Evolutionary conservation across 1,284 basidiomycete species (phyloP).

Genomic region (Ustilago nuda): DNA sequence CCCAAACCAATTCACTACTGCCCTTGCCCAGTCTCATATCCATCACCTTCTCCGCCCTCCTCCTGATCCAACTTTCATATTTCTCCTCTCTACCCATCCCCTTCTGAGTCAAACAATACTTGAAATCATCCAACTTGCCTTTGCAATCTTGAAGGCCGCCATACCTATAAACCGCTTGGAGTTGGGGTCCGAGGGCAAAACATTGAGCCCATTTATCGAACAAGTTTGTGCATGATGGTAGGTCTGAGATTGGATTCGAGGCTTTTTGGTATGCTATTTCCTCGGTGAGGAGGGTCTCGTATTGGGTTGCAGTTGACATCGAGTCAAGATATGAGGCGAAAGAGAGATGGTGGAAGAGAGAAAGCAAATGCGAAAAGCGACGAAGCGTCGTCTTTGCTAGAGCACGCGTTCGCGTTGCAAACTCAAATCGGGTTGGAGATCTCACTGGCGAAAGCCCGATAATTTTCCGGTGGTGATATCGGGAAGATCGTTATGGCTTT

Average conservation of each 20-base stretch:
- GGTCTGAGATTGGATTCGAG: slow-evolving; percentile 50
- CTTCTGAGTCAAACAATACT: slow-evolving; percentile 91
- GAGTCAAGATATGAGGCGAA: no score
- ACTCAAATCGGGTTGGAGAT: background rate
- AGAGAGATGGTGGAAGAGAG: background rate
- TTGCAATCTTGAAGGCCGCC: slow-evolving; percentile 83
- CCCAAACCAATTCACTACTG: slow-evolving; percentile 95
- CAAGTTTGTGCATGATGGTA: slow-evolving; percentile 60
- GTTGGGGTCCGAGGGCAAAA: slow-evolving; percentile 78
- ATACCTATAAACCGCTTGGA: slow-evolving; percentile 86
- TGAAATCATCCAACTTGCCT: slow-evolving; percentile 89
- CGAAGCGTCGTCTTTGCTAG: background rate
- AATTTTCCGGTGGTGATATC: background rate
- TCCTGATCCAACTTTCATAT: slow-evolving; percentile 83
- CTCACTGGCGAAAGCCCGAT: background rate
- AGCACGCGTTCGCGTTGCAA: slow-evolving; percentile 29
- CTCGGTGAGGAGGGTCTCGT: slow-evolving; percentile 40
- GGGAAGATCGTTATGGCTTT: background rate
- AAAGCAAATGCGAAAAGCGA: background rate
- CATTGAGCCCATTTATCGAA: slow-evolving; percentile 68
- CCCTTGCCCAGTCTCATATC: slow-evolving; percentile 74
- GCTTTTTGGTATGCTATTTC: slow-evolving; percentile 62
- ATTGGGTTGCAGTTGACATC: slow-evolving; percentile 19
- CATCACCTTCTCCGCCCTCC: slow-evolving; percentile 93
- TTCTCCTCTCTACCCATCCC: slow-evolving; percentile 80